phyloP scores from a whole-genome alignment of 2,329 filamentous ascomycete species.

The Sporothrix protearum region DNA sequence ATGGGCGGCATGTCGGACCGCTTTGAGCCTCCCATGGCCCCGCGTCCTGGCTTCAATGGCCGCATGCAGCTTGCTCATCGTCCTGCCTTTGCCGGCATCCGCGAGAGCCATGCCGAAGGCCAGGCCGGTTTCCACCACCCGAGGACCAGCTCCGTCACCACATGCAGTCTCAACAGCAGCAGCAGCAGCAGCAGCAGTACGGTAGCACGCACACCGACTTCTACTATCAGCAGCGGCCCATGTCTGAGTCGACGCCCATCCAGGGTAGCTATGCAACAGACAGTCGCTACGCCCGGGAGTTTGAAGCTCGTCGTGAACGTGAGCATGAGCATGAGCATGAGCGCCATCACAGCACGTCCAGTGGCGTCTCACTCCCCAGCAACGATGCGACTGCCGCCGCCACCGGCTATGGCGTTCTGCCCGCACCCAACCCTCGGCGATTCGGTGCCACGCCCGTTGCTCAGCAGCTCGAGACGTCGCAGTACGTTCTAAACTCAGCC shows the following conservation, averaged over 20 bases:
- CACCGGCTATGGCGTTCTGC: constrained; percentile 12
- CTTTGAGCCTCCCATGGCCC: constrained; percentile 25
- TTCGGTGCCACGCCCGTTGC: constrained; percentile 11
- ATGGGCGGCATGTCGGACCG: neutral
- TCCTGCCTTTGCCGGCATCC: constrained; percentile 36
- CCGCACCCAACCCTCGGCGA: constrained; percentile 21
- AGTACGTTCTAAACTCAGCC: constrained; percentile 14
- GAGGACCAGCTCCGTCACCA: neutral
- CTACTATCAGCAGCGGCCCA: neutral
- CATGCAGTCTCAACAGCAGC: neutral
- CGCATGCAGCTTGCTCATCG: constrained; percentile 33
- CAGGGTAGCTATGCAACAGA: neutral
- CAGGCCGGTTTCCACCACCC: neutral
- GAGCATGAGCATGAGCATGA: neutral
- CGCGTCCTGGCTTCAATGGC: constrained; percentile 29
- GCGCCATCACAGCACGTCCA: neutral
- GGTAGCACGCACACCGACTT: neutral
- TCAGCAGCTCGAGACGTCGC: constrained; percentile 20
- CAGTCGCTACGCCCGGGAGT: neutral
- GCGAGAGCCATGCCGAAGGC: constrained; percentile 33
- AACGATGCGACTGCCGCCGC: neutral
- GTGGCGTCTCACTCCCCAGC: neutral
- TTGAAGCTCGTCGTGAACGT: constrained; percentile 2
- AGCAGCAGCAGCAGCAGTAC: neutral
- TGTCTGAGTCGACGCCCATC: neutral